Evolutionary conservation across 805 yeast genomes (phyloP).

Genomic region (Wickerhamomyces tratensis): DNA sequence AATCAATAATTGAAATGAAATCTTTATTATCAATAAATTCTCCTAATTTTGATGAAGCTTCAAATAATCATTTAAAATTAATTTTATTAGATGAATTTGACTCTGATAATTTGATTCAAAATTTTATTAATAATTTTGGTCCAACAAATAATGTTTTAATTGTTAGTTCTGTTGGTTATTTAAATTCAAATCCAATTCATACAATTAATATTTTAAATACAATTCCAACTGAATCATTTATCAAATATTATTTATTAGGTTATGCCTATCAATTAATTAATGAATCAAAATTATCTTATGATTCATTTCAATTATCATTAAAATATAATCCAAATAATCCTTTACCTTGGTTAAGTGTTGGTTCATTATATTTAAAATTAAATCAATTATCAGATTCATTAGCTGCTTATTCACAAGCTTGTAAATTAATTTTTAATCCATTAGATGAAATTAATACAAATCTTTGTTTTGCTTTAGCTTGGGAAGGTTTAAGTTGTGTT

Average conservation of each 20-base stretch:
- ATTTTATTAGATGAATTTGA: too few species aligned
- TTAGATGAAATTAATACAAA: constrained; percentile 32
- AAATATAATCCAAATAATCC: constrained; percentile 43
- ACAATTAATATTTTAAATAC: constrained; percentile 9
- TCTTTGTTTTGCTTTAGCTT: constrained; percentile 40
- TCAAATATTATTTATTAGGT: constrained; percentile 29
- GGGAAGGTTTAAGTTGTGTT: constrained; percentile 57
- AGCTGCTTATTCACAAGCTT: constrained; percentile 60
- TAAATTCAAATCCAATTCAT: too few species aligned
- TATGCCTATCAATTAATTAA: constrained; percentile 37
- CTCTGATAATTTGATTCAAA: too few species aligned
- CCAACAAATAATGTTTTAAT: too few species aligned
- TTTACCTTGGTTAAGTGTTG: constrained; percentile 61
- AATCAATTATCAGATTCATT: constrained; percentile 57
- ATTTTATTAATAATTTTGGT: too few species aligned
- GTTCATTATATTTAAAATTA: constrained; percentile 45
- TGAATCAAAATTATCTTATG: constrained; percentile 42
- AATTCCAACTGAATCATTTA: too few species aligned
- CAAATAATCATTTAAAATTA: too few species aligned
- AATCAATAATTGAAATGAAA: too few species aligned
- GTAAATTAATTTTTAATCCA: constrained; percentile 28
- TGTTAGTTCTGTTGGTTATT: too few species aligned
- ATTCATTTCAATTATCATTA: constrained; percentile 43
- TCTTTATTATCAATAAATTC: too few species aligned
- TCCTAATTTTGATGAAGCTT: too few species aligned